Evolutionary conservation across 139 green algal genomes (phyloP).

Genomic region (Edaphochlamys debaryana): DNA sequence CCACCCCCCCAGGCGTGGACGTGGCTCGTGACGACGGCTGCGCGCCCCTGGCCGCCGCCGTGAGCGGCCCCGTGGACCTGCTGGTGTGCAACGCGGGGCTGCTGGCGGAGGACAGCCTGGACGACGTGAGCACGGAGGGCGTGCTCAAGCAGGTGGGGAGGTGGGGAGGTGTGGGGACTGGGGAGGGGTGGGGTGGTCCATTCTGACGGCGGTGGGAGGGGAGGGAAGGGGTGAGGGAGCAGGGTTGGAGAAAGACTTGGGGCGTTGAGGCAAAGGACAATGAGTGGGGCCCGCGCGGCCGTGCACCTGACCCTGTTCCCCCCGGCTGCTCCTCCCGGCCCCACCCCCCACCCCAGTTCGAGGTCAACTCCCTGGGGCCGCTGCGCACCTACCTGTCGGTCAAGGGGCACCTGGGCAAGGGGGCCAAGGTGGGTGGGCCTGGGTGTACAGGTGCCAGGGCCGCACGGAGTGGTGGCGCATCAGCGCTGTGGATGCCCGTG

Average conservation of each 20-base stretch:
- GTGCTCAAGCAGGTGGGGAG: slow-evolving; percentile 42
- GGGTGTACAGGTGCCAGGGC: too few species aligned
- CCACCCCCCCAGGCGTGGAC: neutral
- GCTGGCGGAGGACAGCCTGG: slow-evolving; percentile 52
- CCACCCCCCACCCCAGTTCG: too few species aligned
- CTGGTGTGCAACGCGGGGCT: slow-evolving; percentile 60
- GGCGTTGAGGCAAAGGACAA: too few species aligned
- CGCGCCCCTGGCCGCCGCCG: neutral
- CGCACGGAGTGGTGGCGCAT: too few species aligned
- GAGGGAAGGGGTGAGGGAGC: neutral
- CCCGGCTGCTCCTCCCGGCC: too few species aligned
- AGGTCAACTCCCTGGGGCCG: slow-evolving; percentile 70
- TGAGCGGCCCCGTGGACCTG: neutral
- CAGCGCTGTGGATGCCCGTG: too few species aligned
- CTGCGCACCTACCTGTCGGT: slow-evolving; percentile 54
- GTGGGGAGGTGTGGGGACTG: neutral
- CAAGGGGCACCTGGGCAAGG: slow-evolving; percentile 15
- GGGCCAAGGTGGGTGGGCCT: slow-evolving; percentile 48
- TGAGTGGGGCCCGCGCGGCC: too few species aligned
- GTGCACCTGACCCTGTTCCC: neutral
- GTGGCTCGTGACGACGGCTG: slow-evolving; percentile 8
- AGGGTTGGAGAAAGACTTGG: too few species aligned
- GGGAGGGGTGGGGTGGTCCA: neutral
- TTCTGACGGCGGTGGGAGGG: neutral
- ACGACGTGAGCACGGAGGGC: slow-evolving; percentile 36